Percentiles rank a stretch among this genome's conserved stretches.
These are phyloP conservation scores for Nigrospora osmanthi DNA, from an alignment of 2,329 filamentous ascomycete genomes.

Conservation along the genomic window DNA sequence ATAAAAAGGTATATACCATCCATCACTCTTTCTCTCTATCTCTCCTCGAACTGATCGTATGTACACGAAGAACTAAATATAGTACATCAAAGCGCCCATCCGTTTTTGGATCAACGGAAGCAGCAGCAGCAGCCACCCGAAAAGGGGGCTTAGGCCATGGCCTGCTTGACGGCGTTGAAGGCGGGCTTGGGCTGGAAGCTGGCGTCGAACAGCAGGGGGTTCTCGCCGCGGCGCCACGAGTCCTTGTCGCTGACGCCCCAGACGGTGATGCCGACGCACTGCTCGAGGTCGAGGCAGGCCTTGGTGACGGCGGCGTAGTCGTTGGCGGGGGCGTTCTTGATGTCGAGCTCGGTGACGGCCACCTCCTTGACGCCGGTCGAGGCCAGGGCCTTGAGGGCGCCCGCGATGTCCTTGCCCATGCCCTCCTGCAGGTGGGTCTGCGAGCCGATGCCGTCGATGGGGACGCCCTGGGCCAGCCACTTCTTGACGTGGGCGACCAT, in stretches of 20 bases:
- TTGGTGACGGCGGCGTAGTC: slow-evolving; percentile 35
- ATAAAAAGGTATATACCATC: too few relatives aligned
- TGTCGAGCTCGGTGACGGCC: slow-evolving; percentile 54
- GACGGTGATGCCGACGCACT: slow-evolving; percentile 44
- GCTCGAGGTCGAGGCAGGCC: slow-evolving; percentile 35
- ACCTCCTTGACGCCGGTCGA: slow-evolving; percentile 32
- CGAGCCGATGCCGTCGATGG: slow-evolving; percentile 52
- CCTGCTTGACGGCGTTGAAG: slow-evolving; percentile 31
- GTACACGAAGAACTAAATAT: too few relatives aligned
- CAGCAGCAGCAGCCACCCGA: too few relatives aligned
- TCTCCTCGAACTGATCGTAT: too few relatives aligned
- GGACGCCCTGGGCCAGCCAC: slow-evolving; percentile 53
- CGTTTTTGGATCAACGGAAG: too few relatives aligned
- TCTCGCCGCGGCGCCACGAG: slow-evolving; percentile 60
- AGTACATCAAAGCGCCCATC: too few relatives aligned
- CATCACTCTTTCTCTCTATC: too few relatives aligned
- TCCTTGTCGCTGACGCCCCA: slow-evolving; percentile 54
- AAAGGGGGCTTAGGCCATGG: slow-evolving; percentile 28
- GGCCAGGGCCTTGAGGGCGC: slow-evolving; percentile 38
- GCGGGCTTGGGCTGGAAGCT: slow-evolving; percentile 42
- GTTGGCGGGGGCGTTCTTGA: slow-evolving; percentile 42
- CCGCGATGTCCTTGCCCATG: slow-evolving; percentile 28
- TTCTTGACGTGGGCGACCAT: slow-evolving; percentile 51
- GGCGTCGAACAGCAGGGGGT: slow-evolving; percentile 48
- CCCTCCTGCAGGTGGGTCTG: slow-evolving; percentile 40